Conservation (phyloP, 257 asterid species). For the Verbena officinalis region DNA sequence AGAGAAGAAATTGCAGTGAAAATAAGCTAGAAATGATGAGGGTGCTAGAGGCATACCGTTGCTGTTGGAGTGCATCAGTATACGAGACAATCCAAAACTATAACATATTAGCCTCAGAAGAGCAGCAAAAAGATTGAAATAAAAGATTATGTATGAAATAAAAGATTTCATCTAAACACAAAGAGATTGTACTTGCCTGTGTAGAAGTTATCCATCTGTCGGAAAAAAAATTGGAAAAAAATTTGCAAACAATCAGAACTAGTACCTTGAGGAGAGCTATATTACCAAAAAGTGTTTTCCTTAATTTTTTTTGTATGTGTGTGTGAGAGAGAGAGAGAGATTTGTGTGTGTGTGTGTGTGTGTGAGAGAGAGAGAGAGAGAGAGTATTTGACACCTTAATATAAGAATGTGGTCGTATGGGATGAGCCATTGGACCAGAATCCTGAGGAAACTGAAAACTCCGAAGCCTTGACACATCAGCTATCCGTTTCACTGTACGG, state of each 20-base stretch:
- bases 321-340: no score
- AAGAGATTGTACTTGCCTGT: slow-evolving; percentile 55
- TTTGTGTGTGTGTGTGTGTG: neutral
- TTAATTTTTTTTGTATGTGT: neutral
- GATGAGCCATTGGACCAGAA: slow-evolving; percentile 96
- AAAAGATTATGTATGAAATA: slow-evolving; percentile 3
- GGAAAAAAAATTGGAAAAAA: slow-evolving; percentile 28
- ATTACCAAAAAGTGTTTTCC: slow-evolving; percentile 3
- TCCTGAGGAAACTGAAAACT: slow-evolving; percentile 85
- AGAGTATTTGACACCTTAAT: slow-evolving; percentile 56
- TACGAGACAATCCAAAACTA: slow-evolving; percentile 36
- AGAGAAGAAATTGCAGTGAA: slow-evolving; percentile 20
- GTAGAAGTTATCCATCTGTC: slow-evolving; percentile 91
- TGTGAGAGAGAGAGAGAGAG: neutral
- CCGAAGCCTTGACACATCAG: slow-evolving; percentile 76
- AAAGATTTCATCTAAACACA: neutral
- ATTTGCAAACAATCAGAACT: slow-evolving; percentile 6
- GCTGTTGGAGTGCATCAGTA: slow-evolving; percentile 48
- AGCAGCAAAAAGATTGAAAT: neutral
- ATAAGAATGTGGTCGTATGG: slow-evolving; percentile 83
- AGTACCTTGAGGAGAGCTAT: neutral
- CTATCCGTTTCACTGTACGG: slow-evolving; percentile 79
- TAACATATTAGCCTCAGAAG: slow-evolving; percentile 27
- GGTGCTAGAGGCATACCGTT: slow-evolving; percentile 54
- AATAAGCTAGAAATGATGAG: slow-evolving; percentile 10